Conservation (phyloP, 768 basidiomycete genomes). For the Tylopilus balloui region DNA sequence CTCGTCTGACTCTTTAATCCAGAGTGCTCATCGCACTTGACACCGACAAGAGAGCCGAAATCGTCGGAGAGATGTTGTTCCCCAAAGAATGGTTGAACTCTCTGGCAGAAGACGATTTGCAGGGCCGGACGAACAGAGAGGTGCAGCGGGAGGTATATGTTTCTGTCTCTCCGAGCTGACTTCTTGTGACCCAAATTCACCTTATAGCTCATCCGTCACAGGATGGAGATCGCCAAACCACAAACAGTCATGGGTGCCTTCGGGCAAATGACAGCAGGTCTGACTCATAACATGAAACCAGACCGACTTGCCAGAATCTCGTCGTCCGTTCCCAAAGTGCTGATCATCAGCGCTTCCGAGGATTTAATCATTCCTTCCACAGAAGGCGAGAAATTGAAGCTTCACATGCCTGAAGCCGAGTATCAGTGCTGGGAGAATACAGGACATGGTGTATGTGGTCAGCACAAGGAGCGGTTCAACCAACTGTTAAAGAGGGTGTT, state of each 20-base stretch:
- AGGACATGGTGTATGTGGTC: conserved; percentile 59
- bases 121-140: conserved; percentile 61
- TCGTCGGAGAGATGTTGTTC: conserved; percentile 56
- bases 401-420: conserved; percentile 54
- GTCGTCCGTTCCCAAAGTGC: conserved; percentile 56
- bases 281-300: conserved; percentile 57
- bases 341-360: conserved; percentile 62
- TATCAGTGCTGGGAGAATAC: conserved; percentile 54
- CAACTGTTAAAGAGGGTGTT: conserved; percentile 52
- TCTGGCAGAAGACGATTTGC: conserved; percentile 46
- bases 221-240: conserved; percentile 49
- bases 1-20: conserved; percentile 8
- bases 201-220: conserved; percentile 42
- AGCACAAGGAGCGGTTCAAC: conserved; percentile 50
- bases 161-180: neutral
- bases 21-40: conserved; percentile 40
- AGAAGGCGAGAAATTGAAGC: conserved; percentile 51
- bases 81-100: conserved; percentile 57
- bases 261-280: conserved; percentile 66
- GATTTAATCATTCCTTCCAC: conserved; percentile 53
- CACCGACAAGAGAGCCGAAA: conserved; percentile 42
- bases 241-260: conserved; percentile 59
- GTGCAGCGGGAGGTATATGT: conserved; percentile 49
- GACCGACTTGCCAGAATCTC: conserved; percentile 48
- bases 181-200: neutral